Percentiles rank a stretch among this genome's conserved stretches.
phyloP scores from a whole-genome alignment of 768 basidiomycete species.

The Ramaria sp. region DNA sequence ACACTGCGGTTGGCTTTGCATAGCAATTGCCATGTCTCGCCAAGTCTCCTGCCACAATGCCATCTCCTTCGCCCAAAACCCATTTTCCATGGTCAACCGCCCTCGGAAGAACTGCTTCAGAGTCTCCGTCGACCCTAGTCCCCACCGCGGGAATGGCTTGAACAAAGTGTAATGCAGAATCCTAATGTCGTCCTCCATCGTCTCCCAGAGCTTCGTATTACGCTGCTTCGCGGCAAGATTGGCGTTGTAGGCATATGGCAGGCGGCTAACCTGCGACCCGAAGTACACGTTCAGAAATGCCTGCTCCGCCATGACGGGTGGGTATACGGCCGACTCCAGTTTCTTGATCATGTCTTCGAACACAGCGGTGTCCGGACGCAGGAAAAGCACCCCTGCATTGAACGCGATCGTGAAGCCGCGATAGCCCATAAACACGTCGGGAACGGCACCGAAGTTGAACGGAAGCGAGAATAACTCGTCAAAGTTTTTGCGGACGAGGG shows the following conservation, averaged over 20 bases:
- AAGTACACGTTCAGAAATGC: conserved; percentile 31
- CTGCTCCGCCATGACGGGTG: conserved; percentile 27
- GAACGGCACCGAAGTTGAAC: conserved; percentile 30
- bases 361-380: conserved; percentile 21
- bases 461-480: conserved; percentile 34
- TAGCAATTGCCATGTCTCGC: background rate
- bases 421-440: conserved; percentile 21
- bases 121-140: background rate
- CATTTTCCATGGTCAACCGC: background rate
- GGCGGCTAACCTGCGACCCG: conserved; percentile 22
- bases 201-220: conserved; percentile 24
- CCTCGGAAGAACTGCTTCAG: background rate
- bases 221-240: conserved; percentile 29
- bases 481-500: conserved; percentile 30
- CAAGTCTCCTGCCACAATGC: background rate
- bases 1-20: conserved; percentile 4
- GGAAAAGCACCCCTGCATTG: conserved; percentile 30
- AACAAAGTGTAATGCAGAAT: conserved; percentile 30
- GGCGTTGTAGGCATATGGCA: conserved; percentile 32
- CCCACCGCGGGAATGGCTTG: conserved; percentile 18
- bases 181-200: conserved; percentile 21
- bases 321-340: conserved; percentile 22
- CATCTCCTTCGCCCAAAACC: background rate
- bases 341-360: conserved; percentile 21
- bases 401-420: conserved; percentile 27